A percentile compares a stretch with the other conserved stretches of the same genome.
phyloP scores from a whole-genome alignment of 2,329 filamentous ascomycete species.

The Aspergillus sp. region DNA sequence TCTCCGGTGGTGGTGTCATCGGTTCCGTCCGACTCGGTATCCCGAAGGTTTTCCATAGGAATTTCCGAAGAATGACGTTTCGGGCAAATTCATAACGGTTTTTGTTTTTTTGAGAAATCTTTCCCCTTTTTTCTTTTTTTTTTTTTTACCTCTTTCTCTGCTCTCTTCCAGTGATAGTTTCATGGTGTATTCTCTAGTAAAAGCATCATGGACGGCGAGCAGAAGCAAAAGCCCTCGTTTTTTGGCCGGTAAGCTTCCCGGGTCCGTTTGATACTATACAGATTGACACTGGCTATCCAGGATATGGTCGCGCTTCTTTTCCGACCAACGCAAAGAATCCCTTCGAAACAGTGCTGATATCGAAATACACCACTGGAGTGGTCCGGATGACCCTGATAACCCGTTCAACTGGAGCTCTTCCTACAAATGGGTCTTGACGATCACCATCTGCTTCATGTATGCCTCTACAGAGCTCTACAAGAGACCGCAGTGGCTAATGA shows the following conservation, averaged over 20 bases:
- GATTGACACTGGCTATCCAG: neutral
- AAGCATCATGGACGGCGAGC: neutral
- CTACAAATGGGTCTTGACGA: constrained; percentile 38
- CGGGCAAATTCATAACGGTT: neutral
- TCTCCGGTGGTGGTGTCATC: neutral
- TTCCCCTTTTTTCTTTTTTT: neutral
- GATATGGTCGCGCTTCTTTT: neutral
- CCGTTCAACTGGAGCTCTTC: constrained; percentile 36
- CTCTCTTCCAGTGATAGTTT: neutral
- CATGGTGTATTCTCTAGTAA: neutral
- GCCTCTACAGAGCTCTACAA: neutral
- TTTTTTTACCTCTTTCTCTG: too few relatives aligned
- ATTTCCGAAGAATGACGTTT: neutral
- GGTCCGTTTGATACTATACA: neutral
- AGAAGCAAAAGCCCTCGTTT: neutral
- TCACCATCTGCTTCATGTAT: constrained; percentile 39
- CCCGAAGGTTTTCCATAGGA: neutral
- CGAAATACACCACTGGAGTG: constrained; percentile 26
- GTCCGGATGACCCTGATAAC: constrained; percentile 24
- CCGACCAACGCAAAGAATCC: neutral
- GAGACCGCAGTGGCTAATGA: neutral
- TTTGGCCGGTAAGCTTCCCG: neutral
- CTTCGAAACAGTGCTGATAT: constrained; percentile 15
- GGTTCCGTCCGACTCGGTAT: neutral
- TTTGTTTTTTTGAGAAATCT: neutral